phyloP scores from a whole-genome alignment of 257 asterid genomes.

The Ilex aquifolium region DNA sequence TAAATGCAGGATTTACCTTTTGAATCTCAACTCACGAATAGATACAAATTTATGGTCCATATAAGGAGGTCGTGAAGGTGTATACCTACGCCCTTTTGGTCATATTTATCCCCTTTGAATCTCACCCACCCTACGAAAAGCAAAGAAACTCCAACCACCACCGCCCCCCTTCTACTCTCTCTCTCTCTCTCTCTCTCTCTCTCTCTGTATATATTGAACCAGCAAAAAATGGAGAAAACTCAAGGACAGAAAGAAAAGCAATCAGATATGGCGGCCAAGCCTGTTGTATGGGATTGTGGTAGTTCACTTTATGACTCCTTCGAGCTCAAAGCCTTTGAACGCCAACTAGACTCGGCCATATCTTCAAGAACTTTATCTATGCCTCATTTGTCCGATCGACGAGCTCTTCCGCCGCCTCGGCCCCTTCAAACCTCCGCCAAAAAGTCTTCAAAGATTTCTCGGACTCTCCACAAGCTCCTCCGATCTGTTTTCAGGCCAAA shows the following conservation, averaged over 20 bases:
- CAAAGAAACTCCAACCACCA: not conserved
- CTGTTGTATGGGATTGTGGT: constrained; percentile 62
- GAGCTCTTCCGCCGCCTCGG: constrained; percentile 8
- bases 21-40: not conserved
- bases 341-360: constrained; percentile 61
- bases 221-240: constrained; percentile 11
- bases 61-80: constrained; percentile 12
- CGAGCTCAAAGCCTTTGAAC: constrained; percentile 54
- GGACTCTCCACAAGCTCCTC: constrained; percentile 51
- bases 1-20: constrained; percentile 10
- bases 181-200: no score
- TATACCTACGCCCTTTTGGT: not conserved
- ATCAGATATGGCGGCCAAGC: constrained; percentile 11
- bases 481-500: constrained; percentile 48
- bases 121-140: not conserved
- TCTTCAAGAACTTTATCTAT: constrained; percentile 56
- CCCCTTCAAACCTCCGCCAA: constrained; percentile 17
- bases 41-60: constrained; percentile 7
- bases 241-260: constrained; percentile 9
- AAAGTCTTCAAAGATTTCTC: constrained; percentile 39
- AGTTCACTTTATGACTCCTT: constrained; percentile 79
- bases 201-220: no score
- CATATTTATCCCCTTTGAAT: constrained; percentile 6
- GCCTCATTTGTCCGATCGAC: constrained; percentile 59
- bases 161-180: not conserved